These are phyloP conservation scores for Xanthoconium purpureum DNA, from an alignment of 768 basidiomycete genomes.

Conservation along the genomic window DNA sequence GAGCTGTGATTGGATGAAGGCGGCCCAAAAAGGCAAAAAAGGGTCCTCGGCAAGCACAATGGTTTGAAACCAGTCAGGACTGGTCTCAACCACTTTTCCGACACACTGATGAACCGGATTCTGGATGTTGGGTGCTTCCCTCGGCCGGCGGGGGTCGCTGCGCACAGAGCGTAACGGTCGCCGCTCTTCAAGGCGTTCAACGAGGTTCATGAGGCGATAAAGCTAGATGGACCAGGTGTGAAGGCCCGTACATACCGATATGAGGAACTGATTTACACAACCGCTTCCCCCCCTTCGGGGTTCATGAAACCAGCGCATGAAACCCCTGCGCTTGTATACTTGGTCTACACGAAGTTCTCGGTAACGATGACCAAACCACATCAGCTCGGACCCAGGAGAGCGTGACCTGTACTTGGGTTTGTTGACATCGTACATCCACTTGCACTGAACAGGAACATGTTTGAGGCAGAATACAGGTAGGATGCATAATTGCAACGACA, in stretches of 20 bases:
- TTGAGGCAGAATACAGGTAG: not conserved
- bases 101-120: too few relatives aligned
- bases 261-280: conserved; percentile 3
- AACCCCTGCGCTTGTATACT: conserved; percentile 3
- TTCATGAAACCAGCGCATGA: conserved; percentile 13
- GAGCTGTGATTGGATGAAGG: too few relatives aligned
- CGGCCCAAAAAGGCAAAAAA: too few relatives aligned
- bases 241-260: not conserved
- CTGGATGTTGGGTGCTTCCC: conserved; percentile 1
- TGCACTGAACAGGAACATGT: conserved; percentile 7
- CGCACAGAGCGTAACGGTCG: conserved; percentile 11
- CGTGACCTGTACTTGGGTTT: conserved; percentile 3
- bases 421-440: conserved; percentile 12
- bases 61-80: too few relatives aligned
- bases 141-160: not conserved
- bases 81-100: too few relatives aligned
- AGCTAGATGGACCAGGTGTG: not conserved
- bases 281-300: not conserved
- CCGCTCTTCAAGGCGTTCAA: conserved; percentile 9
- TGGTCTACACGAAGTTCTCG: too few relatives aligned
- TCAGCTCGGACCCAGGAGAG: conserved; percentile 22
- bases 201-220: conserved; percentile 6
- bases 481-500: not conserved
- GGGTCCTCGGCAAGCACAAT: too few relatives aligned
- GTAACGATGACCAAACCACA: conserved; percentile 27